Percentiles rank a stretch among this genome's conserved stretches.
phyloP scores from a whole-genome alignment of 2,329 filamentous ascomycete species.

The Purpureocillium lavendulum region DNA sequence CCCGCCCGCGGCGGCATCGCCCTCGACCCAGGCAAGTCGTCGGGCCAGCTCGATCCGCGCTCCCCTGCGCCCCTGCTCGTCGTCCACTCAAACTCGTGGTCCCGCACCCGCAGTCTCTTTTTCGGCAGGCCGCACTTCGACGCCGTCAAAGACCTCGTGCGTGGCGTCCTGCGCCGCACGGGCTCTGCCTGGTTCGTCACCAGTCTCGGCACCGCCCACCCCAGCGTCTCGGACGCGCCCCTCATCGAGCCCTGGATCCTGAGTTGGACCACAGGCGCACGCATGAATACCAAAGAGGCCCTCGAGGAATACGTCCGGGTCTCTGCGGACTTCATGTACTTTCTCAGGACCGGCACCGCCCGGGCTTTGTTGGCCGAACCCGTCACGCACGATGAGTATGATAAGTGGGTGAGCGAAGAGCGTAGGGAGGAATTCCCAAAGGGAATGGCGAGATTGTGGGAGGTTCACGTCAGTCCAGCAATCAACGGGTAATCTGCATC shows the following conservation, averaged over 20 bases:
- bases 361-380: constrained; percentile 40
- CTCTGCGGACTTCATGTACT: constrained; percentile 48
- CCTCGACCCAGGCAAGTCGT: constrained; percentile 58
- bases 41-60: constrained; percentile 51
- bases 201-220: constrained; percentile 47
- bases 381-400: constrained; percentile 33
- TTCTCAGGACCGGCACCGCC: constrained; percentile 30
- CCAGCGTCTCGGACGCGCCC: constrained; percentile 58
- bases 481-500: constrained; percentile 1
- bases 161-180: constrained; percentile 32
- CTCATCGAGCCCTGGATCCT: constrained; percentile 54
- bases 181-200: constrained; percentile 46
- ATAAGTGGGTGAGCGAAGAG: constrained; percentile 28
- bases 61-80: constrained; percentile 51
- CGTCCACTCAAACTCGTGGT: constrained; percentile 59
- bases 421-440: constrained; percentile 21
- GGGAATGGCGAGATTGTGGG: constrained; percentile 28
- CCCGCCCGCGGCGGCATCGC: constrained; percentile 48
- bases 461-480: constrained; percentile 30
- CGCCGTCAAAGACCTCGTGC: constrained; percentile 48
- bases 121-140: constrained; percentile 58
- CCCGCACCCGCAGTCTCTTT: constrained; percentile 45
- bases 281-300: constrained; percentile 46
- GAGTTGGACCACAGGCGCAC: constrained; percentile 52
- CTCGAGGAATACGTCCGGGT: constrained; percentile 52